Evolutionary conservation across 208 protist genomes (phyloP).

Genomic region (Acanthamoeba healyi): DNA sequence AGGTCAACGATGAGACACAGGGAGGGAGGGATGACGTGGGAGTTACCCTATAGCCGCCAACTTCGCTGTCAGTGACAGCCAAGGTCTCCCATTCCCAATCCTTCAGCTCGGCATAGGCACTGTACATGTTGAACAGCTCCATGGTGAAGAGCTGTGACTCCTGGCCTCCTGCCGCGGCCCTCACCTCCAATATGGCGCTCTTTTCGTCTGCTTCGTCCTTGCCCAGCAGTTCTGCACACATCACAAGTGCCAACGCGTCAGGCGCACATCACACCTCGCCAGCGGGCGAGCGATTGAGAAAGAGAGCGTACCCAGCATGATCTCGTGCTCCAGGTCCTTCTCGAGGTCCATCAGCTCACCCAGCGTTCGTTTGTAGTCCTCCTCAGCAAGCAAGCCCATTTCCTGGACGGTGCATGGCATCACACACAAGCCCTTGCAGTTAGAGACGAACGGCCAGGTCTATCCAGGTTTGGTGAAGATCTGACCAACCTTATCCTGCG

Average conservation of each 20-base stretch:
- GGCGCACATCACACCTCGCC: no score
- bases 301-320: neutral
- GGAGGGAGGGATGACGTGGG: neutral
- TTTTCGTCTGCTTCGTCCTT: slow-evolving; percentile 77
- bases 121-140: slow-evolving; percentile 88
- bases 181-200: slow-evolving; percentile 78
- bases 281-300: neutral
- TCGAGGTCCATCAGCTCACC: slow-evolving; percentile 40
- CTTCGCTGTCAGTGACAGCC: slow-evolving; percentile 60
- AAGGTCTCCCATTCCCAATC: slow-evolving; percentile 83
- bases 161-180: slow-evolving; percentile 79
- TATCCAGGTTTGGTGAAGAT: neutral
- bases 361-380: slow-evolving; percentile 6
- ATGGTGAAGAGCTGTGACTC: slow-evolving; percentile 83
- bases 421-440: neutral
- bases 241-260: no score
- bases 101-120: slow-evolving; percentile 67
- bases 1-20: neutral
- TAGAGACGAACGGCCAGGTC: neutral
- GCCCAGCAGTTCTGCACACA: slow-evolving; percentile 50
- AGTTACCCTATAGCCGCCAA: slow-evolving; percentile 76
- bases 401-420: slow-evolving; percentile 2
- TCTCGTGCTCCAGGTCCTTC: slow-evolving; percentile 27
- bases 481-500: neutral
- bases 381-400: slow-evolving; percentile 25